phyloP scores from a whole-genome alignment of 2,329 filamentous ascomycete species.

The Aspergillus arachidicola region DNA sequence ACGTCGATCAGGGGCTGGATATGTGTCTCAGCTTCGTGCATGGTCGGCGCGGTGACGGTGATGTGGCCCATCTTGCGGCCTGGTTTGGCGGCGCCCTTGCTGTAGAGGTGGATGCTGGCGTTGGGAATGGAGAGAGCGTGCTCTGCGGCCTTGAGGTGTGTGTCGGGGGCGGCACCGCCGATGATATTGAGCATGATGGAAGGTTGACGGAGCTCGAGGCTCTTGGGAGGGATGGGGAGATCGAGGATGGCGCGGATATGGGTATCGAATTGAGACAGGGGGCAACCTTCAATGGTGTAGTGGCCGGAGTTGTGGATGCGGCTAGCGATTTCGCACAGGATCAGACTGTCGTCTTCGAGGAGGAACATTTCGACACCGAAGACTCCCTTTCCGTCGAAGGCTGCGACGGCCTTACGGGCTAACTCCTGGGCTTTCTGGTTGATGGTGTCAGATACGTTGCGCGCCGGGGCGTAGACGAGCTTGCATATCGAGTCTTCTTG shows the following conservation, averaged over 20 bases:
- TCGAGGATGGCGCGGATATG: constrained; percentile 84
- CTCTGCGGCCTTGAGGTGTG: constrained; percentile 63
- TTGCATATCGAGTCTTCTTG: constrained; percentile 97
- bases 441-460: constrained; percentile 64
- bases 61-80: constrained; percentile 95
- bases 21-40: constrained; percentile 68
- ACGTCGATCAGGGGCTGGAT: constrained; percentile 75
- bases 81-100: constrained; percentile 80
- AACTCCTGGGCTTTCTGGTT: constrained; percentile 71
- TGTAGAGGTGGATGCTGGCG: constrained; percentile 81
- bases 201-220: constrained; percentile 49
- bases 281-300: constrained; percentile 90
- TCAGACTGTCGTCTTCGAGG: constrained; percentile 68
- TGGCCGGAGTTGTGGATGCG: constrained; percentile 90
- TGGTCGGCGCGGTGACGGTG: constrained; percentile 72
- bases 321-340: constrained; percentile 87
- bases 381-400: constrained; percentile 84
- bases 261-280: constrained; percentile 87
- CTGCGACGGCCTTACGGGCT: constrained; percentile 75
- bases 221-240: constrained; percentile 60
- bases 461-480: constrained; percentile 82
- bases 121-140: constrained; percentile 61
- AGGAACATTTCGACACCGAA: constrained; percentile 98
- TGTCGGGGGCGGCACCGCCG: constrained; percentile 59
- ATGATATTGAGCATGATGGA: constrained; percentile 60